Percentiles rank a stretch among this genome's conserved stretches.
phyloP scores from a whole-genome alignment of 495 filamentous ascomycete species.

The Xylaria sp. region DNA sequence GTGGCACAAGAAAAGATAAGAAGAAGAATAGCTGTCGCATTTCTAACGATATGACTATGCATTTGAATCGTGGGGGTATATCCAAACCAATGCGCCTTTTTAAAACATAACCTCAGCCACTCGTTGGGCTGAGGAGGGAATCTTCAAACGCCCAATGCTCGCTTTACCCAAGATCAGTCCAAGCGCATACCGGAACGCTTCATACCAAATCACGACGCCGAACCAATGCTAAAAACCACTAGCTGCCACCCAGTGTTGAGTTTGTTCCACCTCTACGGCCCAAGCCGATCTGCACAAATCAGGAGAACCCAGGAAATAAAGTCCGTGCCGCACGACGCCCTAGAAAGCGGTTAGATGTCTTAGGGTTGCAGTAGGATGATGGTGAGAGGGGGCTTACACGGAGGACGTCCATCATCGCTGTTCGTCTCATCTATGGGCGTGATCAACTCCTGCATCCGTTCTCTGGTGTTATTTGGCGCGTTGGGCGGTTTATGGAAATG shows the following conservation, averaged over 20 bases:
- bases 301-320: slow-evolving; percentile 27
- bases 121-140: not conserved
- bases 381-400: slow-evolving; percentile 31
- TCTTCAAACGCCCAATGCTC: slow-evolving; percentile 24
- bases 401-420: slow-evolving; percentile 42
- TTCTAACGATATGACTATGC: not conserved
- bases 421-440: slow-evolving; percentile 41
- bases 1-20: not conserved
- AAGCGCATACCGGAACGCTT: slow-evolving; percentile 12
- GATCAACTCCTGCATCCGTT: slow-evolving; percentile 40
- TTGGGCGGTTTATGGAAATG: slow-evolving; percentile 34
- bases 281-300: not conserved
- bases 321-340: slow-evolving; percentile 25
- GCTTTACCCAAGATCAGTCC: slow-evolving; percentile 15
- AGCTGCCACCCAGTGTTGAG: not conserved
- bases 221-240: slow-evolving; percentile 17
- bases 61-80: slow-evolving; percentile 23
- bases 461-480: slow-evolving; percentile 27
- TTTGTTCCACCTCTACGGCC: not conserved
- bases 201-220: slow-evolving; percentile 20
- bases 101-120: slow-evolving; percentile 2
- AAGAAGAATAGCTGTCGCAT: not conserved
- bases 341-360: slow-evolving; percentile 14
- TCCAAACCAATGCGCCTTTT: slow-evolving; percentile 24
- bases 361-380: not conserved